These are phyloP conservation scores for Lepidium africanum DNA, from an alignment of 345 rosid species.

Conservation along the genomic window DNA sequence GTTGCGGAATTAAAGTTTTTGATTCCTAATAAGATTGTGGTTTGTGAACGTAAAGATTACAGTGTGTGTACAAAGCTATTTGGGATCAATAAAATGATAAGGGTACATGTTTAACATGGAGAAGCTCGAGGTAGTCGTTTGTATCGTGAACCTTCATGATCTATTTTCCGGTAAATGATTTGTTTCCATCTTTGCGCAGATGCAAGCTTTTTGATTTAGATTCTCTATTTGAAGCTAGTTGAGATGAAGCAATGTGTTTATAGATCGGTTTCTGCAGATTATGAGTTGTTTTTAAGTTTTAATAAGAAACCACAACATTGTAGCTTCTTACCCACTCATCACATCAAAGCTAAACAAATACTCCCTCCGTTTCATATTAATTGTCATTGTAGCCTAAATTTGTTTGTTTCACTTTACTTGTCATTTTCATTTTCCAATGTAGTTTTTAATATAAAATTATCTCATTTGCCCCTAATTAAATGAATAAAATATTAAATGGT, in stretches of 20 bases:
- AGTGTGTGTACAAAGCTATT: not conserved
- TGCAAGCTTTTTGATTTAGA: not conserved
- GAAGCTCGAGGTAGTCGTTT: slow-evolving; percentile 7
- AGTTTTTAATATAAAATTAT: too few relatives aligned
- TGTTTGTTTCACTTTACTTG: too few relatives aligned
- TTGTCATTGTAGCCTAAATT: too few relatives aligned
- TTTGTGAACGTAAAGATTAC: not conserved
- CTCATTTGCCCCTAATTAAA: too few relatives aligned
- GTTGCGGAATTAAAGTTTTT: slow-evolving; percentile 6
- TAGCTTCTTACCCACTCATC: too few relatives aligned
- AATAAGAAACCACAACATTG: too few relatives aligned
- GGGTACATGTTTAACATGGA: not conserved
- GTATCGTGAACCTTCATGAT: not conserved
- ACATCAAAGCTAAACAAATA: not conserved
- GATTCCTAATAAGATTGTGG: slow-evolving; percentile 1
- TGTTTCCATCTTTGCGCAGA: not conserved
- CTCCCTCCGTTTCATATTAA: too few relatives aligned
- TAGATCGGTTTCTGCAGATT: slow-evolving; percentile 6
- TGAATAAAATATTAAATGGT: too few relatives aligned
- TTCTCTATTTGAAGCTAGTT: slow-evolving; percentile 1
- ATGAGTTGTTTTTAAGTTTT: not conserved
- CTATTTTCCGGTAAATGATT: not conserved
- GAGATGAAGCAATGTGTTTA: not conserved
- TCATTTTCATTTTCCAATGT: too few relatives aligned
- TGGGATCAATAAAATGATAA: not conserved